phyloP scores from a whole-genome alignment of 1,284 basidiomycete species.

The Puccinia hordei region DNA sequence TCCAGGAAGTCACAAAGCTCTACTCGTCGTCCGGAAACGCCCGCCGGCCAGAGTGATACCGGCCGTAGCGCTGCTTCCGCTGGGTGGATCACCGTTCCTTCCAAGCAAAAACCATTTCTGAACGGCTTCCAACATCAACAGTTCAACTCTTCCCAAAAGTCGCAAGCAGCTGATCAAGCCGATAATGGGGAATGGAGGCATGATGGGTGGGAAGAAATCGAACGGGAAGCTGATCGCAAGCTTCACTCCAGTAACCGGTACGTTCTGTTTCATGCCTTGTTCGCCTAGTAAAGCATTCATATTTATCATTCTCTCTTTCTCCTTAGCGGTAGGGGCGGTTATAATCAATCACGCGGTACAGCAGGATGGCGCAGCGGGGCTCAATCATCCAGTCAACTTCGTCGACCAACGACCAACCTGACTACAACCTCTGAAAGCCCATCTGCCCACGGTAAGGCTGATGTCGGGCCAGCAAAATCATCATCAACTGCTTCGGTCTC shows the following conservation, averaged over 20 bases:
- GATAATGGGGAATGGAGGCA: slow-evolving; percentile 42
- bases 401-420: slow-evolving; percentile 8
- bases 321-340: slow-evolving; percentile 7
- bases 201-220: slow-evolving; percentile 49
- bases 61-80: slow-evolving; percentile 30
- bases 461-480: background rate
- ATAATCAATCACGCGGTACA: slow-evolving; percentile 3
- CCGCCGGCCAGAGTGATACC: slow-evolving; percentile 39
- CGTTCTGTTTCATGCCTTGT: background rate
- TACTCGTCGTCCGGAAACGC: slow-evolving; percentile 28
- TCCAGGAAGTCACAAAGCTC: background rate
- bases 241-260: slow-evolving; percentile 29
- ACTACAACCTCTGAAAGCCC: background rate
- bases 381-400: background rate
- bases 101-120: slow-evolving; percentile 26
- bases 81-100: slow-evolving; percentile 45
- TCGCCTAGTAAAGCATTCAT: background rate
- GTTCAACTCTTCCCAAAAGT: background rate
- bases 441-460: background rate
- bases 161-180: background rate
- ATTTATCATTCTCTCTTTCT: background rate
- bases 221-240: slow-evolving; percentile 38
- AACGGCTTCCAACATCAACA: slow-evolving; percentile 26
- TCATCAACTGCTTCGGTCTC: background rate
- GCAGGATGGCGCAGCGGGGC: slow-evolving; percentile 24